phyloP scores from a whole-genome alignment of 2,329 filamentous ascomycete genomes.

The Trichoderma citrinoviride region DNA sequence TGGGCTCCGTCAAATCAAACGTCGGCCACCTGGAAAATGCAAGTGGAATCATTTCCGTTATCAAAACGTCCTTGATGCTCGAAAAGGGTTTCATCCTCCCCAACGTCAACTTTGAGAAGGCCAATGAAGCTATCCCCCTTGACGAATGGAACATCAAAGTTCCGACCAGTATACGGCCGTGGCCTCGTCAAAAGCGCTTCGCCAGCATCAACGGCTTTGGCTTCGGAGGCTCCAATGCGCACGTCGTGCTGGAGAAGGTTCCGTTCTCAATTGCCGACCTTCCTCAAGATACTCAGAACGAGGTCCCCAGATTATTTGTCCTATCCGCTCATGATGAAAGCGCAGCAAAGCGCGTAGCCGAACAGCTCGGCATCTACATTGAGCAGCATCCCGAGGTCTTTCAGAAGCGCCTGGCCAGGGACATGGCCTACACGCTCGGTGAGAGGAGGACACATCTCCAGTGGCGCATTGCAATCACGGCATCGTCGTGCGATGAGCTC shows the following conservation, averaged over 20 bases:
- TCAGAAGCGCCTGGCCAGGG: constrained; percentile 43
- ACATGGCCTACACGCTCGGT: constrained; percentile 49
- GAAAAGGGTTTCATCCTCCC: constrained; percentile 50
- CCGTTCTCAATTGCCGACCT: constrained; percentile 17
- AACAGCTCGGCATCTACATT: constrained; percentile 38
- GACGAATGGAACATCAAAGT: constrained; percentile 51
- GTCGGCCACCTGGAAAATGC: constrained; percentile 53
- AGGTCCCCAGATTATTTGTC: constrained; percentile 41
- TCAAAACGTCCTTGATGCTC: constrained; percentile 52
- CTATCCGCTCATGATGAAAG: constrained; percentile 41
- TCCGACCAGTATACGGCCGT: constrained; percentile 43
- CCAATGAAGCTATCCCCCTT: constrained; percentile 49
- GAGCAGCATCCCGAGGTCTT: constrained; percentile 44
- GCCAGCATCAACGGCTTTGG: constrained; percentile 52
- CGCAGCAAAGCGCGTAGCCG: constrained; percentile 33
- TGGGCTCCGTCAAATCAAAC: constrained; percentile 51
- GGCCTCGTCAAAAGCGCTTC: constrained; percentile 49
- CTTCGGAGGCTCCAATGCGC: constrained; percentile 47
- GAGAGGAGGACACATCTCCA: constrained; percentile 44
- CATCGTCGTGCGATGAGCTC: constrained; percentile 45
- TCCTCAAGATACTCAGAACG: constrained; percentile 22
- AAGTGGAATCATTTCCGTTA: constrained; percentile 50
- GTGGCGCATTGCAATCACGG: constrained; percentile 45
- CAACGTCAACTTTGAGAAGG: constrained; percentile 49
- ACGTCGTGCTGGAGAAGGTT: constrained; percentile 38